Evolutionary conservation across 2,329 filamentous ascomycete genomes (phyloP).

Genomic region (Pseudogymnoascus sp.): DNA sequence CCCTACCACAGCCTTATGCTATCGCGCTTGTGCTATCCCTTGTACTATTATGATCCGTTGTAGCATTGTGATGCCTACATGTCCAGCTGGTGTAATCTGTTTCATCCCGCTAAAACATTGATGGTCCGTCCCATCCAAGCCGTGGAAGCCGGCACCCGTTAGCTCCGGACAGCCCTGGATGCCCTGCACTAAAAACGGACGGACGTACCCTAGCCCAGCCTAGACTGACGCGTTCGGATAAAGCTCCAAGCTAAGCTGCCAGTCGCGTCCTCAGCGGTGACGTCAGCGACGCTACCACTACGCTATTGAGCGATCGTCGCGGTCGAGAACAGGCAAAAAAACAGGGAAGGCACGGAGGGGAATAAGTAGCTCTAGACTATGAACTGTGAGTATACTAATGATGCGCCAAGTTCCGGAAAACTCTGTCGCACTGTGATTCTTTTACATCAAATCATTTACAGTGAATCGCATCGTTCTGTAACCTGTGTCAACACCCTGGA

Average conservation of each 20-base stretch:
- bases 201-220: background rate
- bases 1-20: background rate
- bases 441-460: background rate
- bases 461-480: background rate
- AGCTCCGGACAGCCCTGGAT: background rate
- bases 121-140: background rate
- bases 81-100: background rate
- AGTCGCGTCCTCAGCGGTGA: background rate
- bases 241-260: background rate
- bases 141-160: background rate
- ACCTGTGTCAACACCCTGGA: background rate
- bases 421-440: background rate
- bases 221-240: background rate
- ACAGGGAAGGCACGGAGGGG: background rate
- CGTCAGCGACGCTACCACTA: background rate
- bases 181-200: background rate
- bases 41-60: background rate
- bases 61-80: background rate
- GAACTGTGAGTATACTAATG: background rate
- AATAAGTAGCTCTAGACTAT: background rate
- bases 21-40: background rate
- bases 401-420: background rate
- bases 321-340: slow-evolving; percentile 5
- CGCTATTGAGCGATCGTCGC: background rate
- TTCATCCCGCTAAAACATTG: background rate